Percentiles rank a stretch among this genome's conserved stretches.
These are phyloP conservation scores for Yamadazyma ubonensis DNA, from an alignment of 805 yeast genomes.

Conservation along the genomic window DNA sequence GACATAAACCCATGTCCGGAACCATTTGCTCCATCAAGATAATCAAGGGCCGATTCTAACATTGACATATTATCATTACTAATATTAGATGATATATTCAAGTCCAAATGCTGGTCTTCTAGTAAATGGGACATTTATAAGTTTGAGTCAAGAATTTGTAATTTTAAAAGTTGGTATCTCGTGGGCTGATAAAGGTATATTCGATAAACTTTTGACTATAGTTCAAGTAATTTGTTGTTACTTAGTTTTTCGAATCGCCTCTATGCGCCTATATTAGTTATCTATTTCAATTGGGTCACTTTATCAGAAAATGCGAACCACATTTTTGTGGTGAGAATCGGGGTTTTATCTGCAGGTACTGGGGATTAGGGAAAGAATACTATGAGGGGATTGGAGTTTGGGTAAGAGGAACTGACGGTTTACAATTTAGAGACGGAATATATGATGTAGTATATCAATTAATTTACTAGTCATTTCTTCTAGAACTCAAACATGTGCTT, in stretches of 20 bases:
- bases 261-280: constrained; percentile 2
- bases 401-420: not conserved
- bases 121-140: constrained; percentile 6
- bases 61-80: constrained; percentile 4
- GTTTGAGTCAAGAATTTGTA: not conserved
- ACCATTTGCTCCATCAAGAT: constrained; percentile 1
- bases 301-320: constrained; percentile 8
- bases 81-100: constrained; percentile 8
- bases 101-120: constrained; percentile 10
- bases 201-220: not conserved
- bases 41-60: constrained; percentile 7
- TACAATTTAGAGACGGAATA: not conserved
- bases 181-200: not conserved
- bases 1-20: not conserved
- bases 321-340: constrained; percentile 7
- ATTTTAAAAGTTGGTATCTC: not conserved
- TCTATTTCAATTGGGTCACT: constrained; percentile 9
- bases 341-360: constrained; percentile 6
- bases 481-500: no score
- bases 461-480: no score
- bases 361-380: constrained; percentile 3
- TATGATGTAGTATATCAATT: not conserved
- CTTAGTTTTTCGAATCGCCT: not conserved
- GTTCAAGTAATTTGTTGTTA: not conserved
- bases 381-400: not conserved